phyloP scores from a whole-genome alignment of 2,329 filamentous ascomycete species.

The Mycosphaerella arachidis region DNA sequence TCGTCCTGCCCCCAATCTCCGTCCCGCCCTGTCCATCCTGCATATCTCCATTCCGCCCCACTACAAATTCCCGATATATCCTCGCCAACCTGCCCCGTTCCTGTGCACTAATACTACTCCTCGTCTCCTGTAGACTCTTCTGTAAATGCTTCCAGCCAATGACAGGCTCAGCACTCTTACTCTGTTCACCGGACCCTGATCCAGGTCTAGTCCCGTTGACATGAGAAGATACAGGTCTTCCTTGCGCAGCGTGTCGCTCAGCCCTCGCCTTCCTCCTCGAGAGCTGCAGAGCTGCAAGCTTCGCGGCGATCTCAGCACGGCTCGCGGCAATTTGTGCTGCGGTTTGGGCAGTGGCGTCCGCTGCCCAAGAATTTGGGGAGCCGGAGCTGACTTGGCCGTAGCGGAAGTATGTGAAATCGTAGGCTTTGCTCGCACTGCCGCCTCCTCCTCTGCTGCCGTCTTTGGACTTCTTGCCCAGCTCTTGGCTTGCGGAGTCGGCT shows the following conservation, averaged over 20 bases:
- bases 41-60: conserved; percentile 91
- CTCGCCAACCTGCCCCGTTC: conserved; percentile 69
- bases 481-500: conserved; percentile 28
- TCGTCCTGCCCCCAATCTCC: conserved; percentile 87
- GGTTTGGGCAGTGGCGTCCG: conserved; percentile 23
- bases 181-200: conserved; percentile 2
- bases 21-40: conserved; percentile 84
- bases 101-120: conserved; percentile 74
- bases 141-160: conserved; percentile 81
- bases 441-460: conserved; percentile 23
- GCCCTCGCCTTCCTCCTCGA: conserved; percentile 61
- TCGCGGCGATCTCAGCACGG: conserved; percentile 72
- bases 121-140: conserved; percentile 69
- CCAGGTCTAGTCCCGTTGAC: conserved; percentile 1
- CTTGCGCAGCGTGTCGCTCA: conserved; percentile 36
- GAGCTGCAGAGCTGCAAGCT: conserved; percentile 73
- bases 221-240: conserved; percentile 15
- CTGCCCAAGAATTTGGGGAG: background rate
- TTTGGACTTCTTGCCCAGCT: conserved; percentile 31
- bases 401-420: conserved; percentile 75
- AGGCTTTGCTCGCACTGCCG: conserved; percentile 17
- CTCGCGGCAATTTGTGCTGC: conserved; percentile 59
- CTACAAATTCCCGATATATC: conserved; percentile 91
- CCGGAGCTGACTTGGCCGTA: conserved; percentile 55
- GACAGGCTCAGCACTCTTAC: conserved; percentile 57